Conservation (phyloP, 352 stramenopile genomes). For the Globisporangium middletonii region DNA sequence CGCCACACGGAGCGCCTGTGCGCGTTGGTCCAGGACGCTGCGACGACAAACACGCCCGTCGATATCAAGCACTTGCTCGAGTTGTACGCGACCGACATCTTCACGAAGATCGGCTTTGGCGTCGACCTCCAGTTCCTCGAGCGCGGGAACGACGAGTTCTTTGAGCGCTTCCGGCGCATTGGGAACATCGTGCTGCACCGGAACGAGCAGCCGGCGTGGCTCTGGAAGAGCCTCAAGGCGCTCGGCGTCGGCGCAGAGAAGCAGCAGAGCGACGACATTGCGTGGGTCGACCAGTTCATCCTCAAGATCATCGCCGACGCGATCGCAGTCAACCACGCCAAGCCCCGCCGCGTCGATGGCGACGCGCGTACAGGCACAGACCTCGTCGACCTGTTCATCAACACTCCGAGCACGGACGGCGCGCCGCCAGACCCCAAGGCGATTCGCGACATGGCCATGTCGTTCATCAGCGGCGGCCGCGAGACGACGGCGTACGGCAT, state of each 20-base stretch:
- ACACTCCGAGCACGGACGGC: background rate
- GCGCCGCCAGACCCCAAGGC: background rate
- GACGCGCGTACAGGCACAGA: background rate
- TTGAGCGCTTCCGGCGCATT: slow-evolving; percentile 35
- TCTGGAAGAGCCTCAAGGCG: slow-evolving; percentile 28
- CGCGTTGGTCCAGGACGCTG: background rate
- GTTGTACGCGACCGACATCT: slow-evolving; percentile 58
- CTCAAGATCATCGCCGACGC: slow-evolving; percentile 9
- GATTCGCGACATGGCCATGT: slow-evolving; percentile 59
- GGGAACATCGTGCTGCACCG: slow-evolving; percentile 25
- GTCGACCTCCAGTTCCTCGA: slow-evolving; percentile 29
- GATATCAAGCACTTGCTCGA: slow-evolving; percentile 42
- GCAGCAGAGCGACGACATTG: slow-evolving; percentile 19
- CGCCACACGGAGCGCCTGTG: background rate
- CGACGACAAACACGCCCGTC: slow-evolving; percentile 7
- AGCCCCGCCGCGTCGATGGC: background rate
- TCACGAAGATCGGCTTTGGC: slow-evolving; percentile 50
- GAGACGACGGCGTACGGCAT: slow-evolving; percentile 73
- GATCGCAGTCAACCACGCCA: slow-evolving; percentile 2
- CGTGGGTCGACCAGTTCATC: slow-evolving; percentile 15
- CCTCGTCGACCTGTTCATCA: slow-evolving; percentile 7
- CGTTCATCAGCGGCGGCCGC: slow-evolving; percentile 62
- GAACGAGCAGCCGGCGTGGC: slow-evolving; percentile 23
- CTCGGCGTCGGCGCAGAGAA: slow-evolving; percentile 30
- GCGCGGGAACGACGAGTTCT: slow-evolving; percentile 28